Base-by-base conservation (phyloP, 768 basidiomycete genomes). In the Collybiopsis luxurians region DNA sequence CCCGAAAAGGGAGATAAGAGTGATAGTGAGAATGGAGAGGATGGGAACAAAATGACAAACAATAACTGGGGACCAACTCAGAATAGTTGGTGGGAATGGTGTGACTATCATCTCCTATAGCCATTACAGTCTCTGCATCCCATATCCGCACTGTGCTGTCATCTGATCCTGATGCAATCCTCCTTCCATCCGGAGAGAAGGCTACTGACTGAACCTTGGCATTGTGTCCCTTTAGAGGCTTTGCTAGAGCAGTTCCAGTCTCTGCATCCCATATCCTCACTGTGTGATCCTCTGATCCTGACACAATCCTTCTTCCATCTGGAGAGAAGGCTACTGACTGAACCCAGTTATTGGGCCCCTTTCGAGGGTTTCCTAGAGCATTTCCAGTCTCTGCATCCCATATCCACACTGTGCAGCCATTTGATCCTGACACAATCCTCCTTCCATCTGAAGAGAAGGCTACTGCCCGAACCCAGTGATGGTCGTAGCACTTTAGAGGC, bases 391-490 rank as follows among this genome's bases (percentile, higher is more conserved):
- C n/a, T n/a, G n/a, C n/a, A n/a, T n/a, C n/a, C n/a, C n/a, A n/a
- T n/a, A n/a, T n/a, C n/a, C n/a, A n/a, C n/a, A n/a, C n/a, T n/a
- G n/a, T n/a, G n/a, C n/a, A n/a, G n/a, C n/a, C n/a, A n/a, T n/a
- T n/a, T n/a, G n/a, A n/a, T n/a, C n/a, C n/a, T n/a, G n/a, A n/a
- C n/a, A n/a, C n/a, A n/a, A n/a, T n/a, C n/a, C n/a, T n/a, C n/a
- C n/a, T n/a, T n/a, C n/a, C n/a, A 53, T 53, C 51, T 12, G 51
- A 24, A n/a, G 51, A 53, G 34, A 40, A 53, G 13, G 40, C 36
- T 24, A 53, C 34, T 34, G 49, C 30, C 12, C 13, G 9, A 5
- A 49, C 28, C 28, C 28, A 24, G 17, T 30, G 12, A 13, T n/a
- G n/a, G n/a, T 7, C 10, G 31, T 49, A 28, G 10, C 48, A 24